A percentile compares a stretch with the other conserved stretches of the same genome.
phyloP scores from a whole-genome alignment of 495 filamentous ascomycete genomes.

The Penicillium taxi region DNA sequence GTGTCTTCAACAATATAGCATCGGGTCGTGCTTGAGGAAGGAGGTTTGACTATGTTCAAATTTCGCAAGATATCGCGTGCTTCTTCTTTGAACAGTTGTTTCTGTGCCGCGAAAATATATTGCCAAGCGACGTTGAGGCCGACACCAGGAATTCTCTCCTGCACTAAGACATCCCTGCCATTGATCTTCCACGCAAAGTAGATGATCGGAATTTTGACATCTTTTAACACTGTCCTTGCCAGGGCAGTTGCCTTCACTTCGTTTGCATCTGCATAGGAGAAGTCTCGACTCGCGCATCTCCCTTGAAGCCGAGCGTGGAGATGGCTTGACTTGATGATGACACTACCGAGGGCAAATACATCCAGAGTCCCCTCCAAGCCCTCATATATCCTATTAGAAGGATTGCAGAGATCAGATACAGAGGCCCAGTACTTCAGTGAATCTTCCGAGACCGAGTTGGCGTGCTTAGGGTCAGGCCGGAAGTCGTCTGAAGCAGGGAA shows the following conservation, averaged over 20 bases:
- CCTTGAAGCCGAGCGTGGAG: constrained; percentile 14
- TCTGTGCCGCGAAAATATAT: constrained; percentile 33
- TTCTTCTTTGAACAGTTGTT: constrained; percentile 33
- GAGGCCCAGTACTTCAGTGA: constrained; percentile 33
- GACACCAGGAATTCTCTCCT: constrained; percentile 38
- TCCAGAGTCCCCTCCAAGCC: constrained; percentile 32
- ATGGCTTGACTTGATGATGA: constrained; percentile 41
- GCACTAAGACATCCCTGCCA: constrained; percentile 30
- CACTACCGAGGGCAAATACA: constrained; percentile 39
- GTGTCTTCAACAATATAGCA: too few relatives aligned
- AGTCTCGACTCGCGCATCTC: constrained; percentile 17
- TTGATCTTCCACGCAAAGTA: constrained; percentile 39
- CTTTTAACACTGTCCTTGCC: constrained; percentile 19
- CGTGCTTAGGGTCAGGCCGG: constrained; percentile 21
- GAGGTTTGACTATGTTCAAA: constrained; percentile 19
- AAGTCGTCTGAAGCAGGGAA: constrained; percentile 27
- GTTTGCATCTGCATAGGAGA: constrained; percentile 36
- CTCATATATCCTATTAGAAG: constrained; percentile 25
- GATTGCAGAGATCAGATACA: constrained; percentile 26
- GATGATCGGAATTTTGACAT: constrained; percentile 33
- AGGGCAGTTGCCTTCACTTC: constrained; percentile 30
- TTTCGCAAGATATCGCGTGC: constrained; percentile 26
- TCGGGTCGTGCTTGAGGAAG: too few relatives aligned
- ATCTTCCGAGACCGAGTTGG: constrained; percentile 22
- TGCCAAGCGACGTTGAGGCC: constrained; percentile 36